Evolutionary conservation across 345 rosid genomes (phyloP), one percentile per base, ranked within the genome.

Genomic region (Turritis glabra): DNA sequence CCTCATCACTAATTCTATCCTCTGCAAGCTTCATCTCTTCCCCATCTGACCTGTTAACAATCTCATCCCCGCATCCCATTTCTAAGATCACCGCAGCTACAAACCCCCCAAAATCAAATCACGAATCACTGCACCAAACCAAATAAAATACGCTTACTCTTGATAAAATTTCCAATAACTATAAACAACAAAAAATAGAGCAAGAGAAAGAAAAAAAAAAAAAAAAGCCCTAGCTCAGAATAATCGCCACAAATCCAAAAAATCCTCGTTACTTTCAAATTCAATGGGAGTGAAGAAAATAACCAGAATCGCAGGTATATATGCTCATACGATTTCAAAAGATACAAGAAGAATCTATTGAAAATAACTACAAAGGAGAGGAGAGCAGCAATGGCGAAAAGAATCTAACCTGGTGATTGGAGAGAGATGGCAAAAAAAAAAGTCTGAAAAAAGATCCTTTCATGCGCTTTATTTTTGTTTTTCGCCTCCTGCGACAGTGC

Each of bases 11-110:
- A 12, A 21, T 33, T 18, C 26, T 58, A 40, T 52, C 82, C 17
- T 75, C 89, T 18, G 51, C 82, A 69, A 41, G 48, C 38, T 50
- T 81, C 67, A 71, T 56, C 52, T 71, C 87, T 32, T 77, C 80
- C 60, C 6, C 14, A 21, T 72, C 40, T 14, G 55, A 57, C 29
- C 67, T 84, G 57, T 32, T 82, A 62, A 81, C 75, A 54, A 73
- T 65, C 56, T 77, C 82, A 59, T 13, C 60, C 61, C 78, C 84
- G 66, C 80, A 84, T 67, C 90, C 97, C 94, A 92, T 79, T 22
- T 57, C 73, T 72, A 73, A n/a, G 26, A 58, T 69, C 65, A 67
- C 26, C 30, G 17, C 32, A 22, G 43, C 74, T 63, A 56, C 74
- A 77, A 55, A 7, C 76, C 25, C n/a, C 23, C 22, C 13, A 12